These are phyloP conservation scores for Penicillium crystallinum DNA, from an alignment of 495 filamentous ascomycete species.

Conservation along the genomic window DNA sequence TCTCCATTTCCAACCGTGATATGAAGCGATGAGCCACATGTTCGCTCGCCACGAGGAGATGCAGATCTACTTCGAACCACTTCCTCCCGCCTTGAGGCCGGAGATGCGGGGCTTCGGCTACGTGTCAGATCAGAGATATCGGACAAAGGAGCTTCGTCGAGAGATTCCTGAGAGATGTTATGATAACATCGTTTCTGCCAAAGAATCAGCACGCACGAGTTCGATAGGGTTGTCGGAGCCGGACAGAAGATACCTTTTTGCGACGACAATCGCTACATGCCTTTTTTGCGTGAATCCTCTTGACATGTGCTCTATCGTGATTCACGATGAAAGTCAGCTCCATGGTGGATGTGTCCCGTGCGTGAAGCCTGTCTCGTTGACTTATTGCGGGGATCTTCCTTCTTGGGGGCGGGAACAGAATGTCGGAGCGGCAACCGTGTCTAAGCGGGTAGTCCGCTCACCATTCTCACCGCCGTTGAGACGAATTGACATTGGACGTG, in stretches of 20 bases:
- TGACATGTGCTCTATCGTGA: slow-evolving; percentile 12
- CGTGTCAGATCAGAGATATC: neutral
- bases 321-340: slow-evolving; percentile 20
- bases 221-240: neutral
- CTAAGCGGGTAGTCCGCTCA: slow-evolving; percentile 1
- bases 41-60: neutral
- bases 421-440: slow-evolving; percentile 1
- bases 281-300: slow-evolving; percentile 9
- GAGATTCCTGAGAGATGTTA: neutral
- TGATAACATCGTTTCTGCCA: slow-evolving; percentile 24
- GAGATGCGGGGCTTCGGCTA: neutral
- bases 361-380: neutral
- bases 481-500: too few relatives aligned
- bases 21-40: neutral
- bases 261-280: slow-evolving; percentile 18
- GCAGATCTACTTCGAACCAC: slow-evolving; percentile 2
- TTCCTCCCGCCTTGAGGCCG: neutral
- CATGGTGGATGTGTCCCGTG: slow-evolving; percentile 3
- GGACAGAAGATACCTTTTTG: slow-evolving; percentile 13
- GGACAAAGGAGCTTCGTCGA: neutral
- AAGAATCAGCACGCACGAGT: neutral
- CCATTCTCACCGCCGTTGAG: too few relatives aligned
- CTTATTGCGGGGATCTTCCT: neutral
- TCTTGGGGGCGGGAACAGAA: neutral
- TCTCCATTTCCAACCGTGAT: neutral